Evolutionary conservation across 345 rosid species (phyloP).

Genomic region (Syzygium aromaticum): DNA sequence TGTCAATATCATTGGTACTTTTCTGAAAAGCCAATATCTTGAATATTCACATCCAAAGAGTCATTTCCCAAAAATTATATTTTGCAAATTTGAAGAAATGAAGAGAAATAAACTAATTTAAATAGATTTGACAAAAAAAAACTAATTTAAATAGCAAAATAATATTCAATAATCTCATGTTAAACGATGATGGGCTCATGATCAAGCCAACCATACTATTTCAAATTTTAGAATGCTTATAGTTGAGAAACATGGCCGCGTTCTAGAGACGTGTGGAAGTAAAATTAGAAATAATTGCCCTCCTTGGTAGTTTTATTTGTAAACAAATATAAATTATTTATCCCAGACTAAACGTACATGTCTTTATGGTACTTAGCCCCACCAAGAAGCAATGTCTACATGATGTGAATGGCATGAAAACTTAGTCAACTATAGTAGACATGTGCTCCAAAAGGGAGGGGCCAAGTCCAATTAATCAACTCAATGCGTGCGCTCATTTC

Average conservation of each 20-base stretch:
- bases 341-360: not conserved
- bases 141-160: not conserved
- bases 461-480: not conserved
- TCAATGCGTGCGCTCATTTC: not conserved
- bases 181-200: not conserved
- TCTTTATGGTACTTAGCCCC: not conserved
- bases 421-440: not conserved
- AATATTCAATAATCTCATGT: not conserved
- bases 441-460: not conserved
- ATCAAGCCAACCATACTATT: not conserved
- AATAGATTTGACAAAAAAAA: no score
- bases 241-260: not conserved
- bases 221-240: not conserved
- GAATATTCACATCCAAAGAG: not conserved
- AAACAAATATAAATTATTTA: not conserved
- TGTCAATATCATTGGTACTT: not conserved
- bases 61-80: not conserved
- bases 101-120: not conserved
- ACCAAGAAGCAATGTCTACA: not conserved
- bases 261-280: not conserved
- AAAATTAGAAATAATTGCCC: not conserved
- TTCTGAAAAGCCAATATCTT: not conserved
- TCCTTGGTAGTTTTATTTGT: not conserved
- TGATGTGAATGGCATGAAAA: not conserved
- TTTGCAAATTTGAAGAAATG: not conserved